Evolutionary conservation across 345 rosid genomes (phyloP).

Genomic region (Cardamine resedifolia): DNA sequence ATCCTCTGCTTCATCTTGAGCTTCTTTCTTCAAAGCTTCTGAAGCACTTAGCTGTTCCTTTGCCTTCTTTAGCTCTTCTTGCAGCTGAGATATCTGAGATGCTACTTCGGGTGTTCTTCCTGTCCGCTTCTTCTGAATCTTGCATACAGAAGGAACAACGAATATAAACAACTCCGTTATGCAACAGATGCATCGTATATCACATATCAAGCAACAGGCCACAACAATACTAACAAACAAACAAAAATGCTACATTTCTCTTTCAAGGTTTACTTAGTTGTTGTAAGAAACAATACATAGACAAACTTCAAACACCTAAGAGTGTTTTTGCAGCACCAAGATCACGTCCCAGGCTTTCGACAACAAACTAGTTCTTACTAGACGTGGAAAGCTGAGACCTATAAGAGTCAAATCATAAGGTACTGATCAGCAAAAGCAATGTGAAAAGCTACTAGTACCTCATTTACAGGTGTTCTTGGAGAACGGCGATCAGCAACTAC

Average conservation of each 20-base stretch:
- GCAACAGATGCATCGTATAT: background rate
- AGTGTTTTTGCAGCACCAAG: background rate
- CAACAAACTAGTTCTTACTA: background rate
- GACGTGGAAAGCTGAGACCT: background rate
- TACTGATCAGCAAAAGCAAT: background rate
- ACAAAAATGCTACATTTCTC: background rate
- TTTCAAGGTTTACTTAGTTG: slow-evolving; percentile 1
- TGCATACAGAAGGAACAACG: slow-evolving; percentile 20
- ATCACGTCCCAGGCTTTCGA: background rate
- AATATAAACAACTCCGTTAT: slow-evolving; percentile 4
- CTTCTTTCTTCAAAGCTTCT: slow-evolving; percentile 68
- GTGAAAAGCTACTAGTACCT: slow-evolving; percentile 52
- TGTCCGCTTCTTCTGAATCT: slow-evolving; percentile 60
- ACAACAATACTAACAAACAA: background rate
- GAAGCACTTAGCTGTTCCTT: slow-evolving; percentile 71
- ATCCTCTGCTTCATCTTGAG: slow-evolving; percentile 77
- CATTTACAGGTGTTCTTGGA: slow-evolving; percentile 60
- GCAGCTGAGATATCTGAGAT: slow-evolving; percentile 68
- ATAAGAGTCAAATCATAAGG: background rate
- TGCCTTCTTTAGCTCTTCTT: slow-evolving; percentile 76
- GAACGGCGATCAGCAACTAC: slow-evolving; percentile 66
- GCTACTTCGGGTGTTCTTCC: slow-evolving; percentile 59
- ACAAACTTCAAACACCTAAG: slow-evolving; percentile 3
- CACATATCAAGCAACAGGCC: background rate
- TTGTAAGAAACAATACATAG: background rate